Percentiles rank a stretch among this genome's conserved stretches.
phyloP scores from a whole-genome alignment of 78 protist genomes.

The Blattamonas nauphoetae region DNA sequence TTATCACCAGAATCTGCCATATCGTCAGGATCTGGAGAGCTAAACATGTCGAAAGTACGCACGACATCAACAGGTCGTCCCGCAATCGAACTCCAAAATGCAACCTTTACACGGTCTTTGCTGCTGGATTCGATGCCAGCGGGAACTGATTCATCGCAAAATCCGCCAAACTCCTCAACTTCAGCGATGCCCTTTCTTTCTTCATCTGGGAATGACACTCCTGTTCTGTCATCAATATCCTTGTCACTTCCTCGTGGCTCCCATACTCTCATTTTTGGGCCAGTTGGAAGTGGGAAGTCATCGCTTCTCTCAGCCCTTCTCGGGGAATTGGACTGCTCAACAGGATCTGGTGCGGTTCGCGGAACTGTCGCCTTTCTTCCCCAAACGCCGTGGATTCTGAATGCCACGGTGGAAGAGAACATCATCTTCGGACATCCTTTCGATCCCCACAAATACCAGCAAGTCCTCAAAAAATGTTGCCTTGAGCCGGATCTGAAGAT shows the following conservation, averaged over 20 bases:
- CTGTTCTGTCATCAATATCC: not conserved
- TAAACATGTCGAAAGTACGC: too few relatives aligned
- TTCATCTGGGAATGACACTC: not conserved
- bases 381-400: conserved; percentile 19
- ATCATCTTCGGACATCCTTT: conserved; percentile 21
- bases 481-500: conserved; percentile 2
- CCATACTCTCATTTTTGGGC: conserved; percentile 27
- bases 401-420: conserved; percentile 22
- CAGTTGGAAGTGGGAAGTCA: conserved; percentile 23
- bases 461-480: not conserved
- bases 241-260: not conserved
- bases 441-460: not conserved
- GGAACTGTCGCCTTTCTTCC: conserved; percentile 24
- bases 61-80: too few relatives aligned
- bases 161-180: too few relatives aligned
- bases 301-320: conserved; percentile 33
- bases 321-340: conserved; percentile 15
- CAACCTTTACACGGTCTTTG: too few relatives aligned
- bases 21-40: too few relatives aligned
- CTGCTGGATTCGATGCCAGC: too few relatives aligned
- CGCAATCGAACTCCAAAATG: too few relatives aligned
- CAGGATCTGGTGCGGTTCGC: not conserved
- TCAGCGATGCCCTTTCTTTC: not conserved
- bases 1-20: too few relatives aligned
- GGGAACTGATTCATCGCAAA: too few relatives aligned